Percentiles rank a stretch among this genome's conserved stretches.
Conservation (phyloP, 148 eudicot genomes). For the Camellia lanceoleosa region DNA sequence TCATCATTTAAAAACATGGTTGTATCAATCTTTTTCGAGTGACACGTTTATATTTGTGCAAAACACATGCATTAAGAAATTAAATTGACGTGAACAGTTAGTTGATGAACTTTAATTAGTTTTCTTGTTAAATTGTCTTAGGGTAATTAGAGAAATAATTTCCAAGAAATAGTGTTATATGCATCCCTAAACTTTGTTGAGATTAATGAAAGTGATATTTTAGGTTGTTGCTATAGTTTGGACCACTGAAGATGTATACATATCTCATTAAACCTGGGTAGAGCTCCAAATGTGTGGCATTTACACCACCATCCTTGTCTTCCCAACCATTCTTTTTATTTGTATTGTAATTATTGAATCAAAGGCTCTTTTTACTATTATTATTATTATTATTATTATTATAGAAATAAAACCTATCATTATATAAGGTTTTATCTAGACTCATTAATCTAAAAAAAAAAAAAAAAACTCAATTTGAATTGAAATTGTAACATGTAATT, state of each 20-base stretch:
- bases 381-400: too few relatives aligned
- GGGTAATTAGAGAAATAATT: neutral
- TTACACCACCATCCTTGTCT: neutral
- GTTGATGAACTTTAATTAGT: neutral
- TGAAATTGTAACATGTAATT: too few relatives aligned
- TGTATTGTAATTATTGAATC: neutral
- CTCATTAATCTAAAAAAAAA: too few relatives aligned
- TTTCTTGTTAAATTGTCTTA: neutral
- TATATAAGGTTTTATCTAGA: too few relatives aligned
- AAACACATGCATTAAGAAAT: neutral
- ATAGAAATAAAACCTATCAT: too few relatives aligned
- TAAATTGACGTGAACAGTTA: neutral
- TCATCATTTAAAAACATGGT: too few relatives aligned
- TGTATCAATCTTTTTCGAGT: neutral
- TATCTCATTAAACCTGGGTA: neutral
- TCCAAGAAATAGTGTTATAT: neutral
- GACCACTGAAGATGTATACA: neutral
- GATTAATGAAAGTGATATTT: neutral
- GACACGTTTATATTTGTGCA: neutral
- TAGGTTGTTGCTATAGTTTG: neutral
- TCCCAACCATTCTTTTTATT: neutral
- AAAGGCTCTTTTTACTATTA: neutral
- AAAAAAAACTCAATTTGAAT: too few relatives aligned
- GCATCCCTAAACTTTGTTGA: neutral
- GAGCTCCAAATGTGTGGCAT: neutral